phyloP scores from a whole-genome alignment of 2,329 filamentous ascomycete genomes.

The Byssochlamys sp. region DNA sequence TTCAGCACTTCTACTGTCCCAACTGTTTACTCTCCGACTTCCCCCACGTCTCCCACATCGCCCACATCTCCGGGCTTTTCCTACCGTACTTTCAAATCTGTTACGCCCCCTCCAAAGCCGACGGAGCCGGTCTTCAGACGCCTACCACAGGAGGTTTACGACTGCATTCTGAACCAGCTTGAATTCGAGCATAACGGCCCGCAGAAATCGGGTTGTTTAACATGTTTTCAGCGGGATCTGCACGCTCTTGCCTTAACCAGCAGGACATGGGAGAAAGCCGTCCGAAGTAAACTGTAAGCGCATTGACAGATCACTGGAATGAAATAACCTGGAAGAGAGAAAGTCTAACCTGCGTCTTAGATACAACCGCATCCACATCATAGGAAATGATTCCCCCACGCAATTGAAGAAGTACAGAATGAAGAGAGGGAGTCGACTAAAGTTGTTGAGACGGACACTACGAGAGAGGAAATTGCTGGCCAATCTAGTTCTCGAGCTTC shows the following conservation, averaged over 20 bases:
- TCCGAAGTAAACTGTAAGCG: constrained; percentile 42
- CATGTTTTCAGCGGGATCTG: constrained; percentile 48
- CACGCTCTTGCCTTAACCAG: constrained; percentile 45
- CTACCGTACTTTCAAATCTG: constrained; percentile 29
- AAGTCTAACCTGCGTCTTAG: constrained; percentile 20
- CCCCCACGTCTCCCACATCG: constrained; percentile 16
- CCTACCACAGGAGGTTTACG: constrained; percentile 46
- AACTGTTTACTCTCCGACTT: constrained; percentile 30
- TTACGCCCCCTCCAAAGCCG: constrained; percentile 22
- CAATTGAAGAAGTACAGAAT: constrained; percentile 41
- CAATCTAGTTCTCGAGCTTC: constrained; percentile 44
- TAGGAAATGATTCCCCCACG: constrained; percentile 37
- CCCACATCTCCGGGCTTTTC: constrained; percentile 9
- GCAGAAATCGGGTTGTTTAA: constrained; percentile 37
- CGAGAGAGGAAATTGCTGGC: constrained; percentile 43
- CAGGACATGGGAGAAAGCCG: constrained; percentile 47
- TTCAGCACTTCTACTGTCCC: constrained; percentile 28
- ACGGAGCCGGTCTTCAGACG: constrained; percentile 31
- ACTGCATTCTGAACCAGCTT: constrained; percentile 45
- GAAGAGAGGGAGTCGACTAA: constrained; percentile 43
- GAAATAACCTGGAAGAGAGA: not conserved
- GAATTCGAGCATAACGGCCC: constrained; percentile 36
- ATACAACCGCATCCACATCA: constrained; percentile 42
- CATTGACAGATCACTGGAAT: not conserved
- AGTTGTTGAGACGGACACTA: constrained; percentile 46